Base-by-base conservation (phyloP, 2,329 filamentous ascomycete genomes). In the Aspergillus proliferans region DNA sequence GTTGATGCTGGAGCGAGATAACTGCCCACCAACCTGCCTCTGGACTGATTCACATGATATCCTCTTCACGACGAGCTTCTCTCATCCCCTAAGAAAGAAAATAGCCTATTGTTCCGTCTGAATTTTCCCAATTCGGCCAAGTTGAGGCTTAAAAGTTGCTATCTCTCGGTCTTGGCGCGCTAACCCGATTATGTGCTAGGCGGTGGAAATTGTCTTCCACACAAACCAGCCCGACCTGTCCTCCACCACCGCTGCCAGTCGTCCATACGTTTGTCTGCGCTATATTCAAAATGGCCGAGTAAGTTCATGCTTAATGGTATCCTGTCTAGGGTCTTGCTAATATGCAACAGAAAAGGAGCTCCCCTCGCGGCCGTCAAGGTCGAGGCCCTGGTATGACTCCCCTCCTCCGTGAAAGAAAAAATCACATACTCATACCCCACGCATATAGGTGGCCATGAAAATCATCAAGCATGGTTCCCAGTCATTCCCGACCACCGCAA, bases 401-500 rank as follows among this genome's bases (percentile, higher is more conserved):
- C 47, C 52, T 52, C 53, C 53, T 52, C 53, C 53, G 58, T 61
- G 54, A 62, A 67, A 63, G 38, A 42, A 42, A 36, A 39, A 44
- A 39, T 10, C 45, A 55, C 46, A 61, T 61, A 54, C 63, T 69
- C 45, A 67, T 51, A 47, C 45, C 47, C 45, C 43, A 52, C 43
- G 43, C 45, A 22, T 61, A 50, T 60, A 93, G 88, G 88, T 94
- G 65, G 88, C 95, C 61, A 92, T 96, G 87, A 95, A 96, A 79
- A 91, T 97, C 70, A 91, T 94, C 73, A 96, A 94, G 76, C 91
- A 96, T 78, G 89, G 88, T 76, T 86, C 89, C 50, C 82, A 87
- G 63, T 81, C 82, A 47, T 96, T 95, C 76, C 92, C 92, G 44
- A 92, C 89, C 46, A 85, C 85, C 49, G 89, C 90, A 49, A 96